Conservation (phyloP, 169 alveolate genomes). For the Plasmodium billcollinsi region DNA sequence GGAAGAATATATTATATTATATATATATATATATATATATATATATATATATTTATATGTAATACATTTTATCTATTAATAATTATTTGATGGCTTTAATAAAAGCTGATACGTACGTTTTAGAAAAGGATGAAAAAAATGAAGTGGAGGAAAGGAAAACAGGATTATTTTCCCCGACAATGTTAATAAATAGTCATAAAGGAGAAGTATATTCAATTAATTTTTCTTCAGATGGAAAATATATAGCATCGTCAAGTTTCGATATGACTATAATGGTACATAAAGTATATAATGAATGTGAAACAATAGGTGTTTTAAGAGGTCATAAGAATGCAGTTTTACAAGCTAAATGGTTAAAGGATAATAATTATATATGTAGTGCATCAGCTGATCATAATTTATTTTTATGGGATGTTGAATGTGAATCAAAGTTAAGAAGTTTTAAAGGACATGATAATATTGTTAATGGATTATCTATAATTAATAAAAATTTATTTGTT, state of each 20-base stretch:
- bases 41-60: too few relatives aligned
- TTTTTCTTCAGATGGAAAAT: constrained; percentile 89
- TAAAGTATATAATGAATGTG: constrained; percentile 90
- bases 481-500: constrained; percentile 80
- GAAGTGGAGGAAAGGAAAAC: constrained; percentile 41
- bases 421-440: constrained; percentile 81
- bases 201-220: constrained; percentile 88
- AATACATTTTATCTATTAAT: too few relatives aligned
- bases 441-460: constrained; percentile 76
- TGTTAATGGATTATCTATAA: constrained; percentile 34
- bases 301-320: constrained; percentile 84
- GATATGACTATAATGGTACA: constrained; percentile 83
- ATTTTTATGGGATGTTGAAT: constrained; percentile 90
- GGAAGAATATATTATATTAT: too few relatives aligned
- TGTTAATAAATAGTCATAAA: constrained; percentile 87
- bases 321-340: constrained; percentile 92
- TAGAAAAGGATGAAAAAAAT: background rate
- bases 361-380: constrained; percentile 82
- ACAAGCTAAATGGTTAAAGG: constrained; percentile 87
- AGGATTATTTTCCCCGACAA: constrained; percentile 78
- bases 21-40: too few relatives aligned
- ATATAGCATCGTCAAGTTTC: constrained; percentile 88
- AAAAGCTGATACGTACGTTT: background rate
- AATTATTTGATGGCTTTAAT: constrained; percentile 4
- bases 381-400: constrained; percentile 90